Conservation (phyloP, 495 filamentous ascomycete species). For the Lophiotrema nucula region DNA sequence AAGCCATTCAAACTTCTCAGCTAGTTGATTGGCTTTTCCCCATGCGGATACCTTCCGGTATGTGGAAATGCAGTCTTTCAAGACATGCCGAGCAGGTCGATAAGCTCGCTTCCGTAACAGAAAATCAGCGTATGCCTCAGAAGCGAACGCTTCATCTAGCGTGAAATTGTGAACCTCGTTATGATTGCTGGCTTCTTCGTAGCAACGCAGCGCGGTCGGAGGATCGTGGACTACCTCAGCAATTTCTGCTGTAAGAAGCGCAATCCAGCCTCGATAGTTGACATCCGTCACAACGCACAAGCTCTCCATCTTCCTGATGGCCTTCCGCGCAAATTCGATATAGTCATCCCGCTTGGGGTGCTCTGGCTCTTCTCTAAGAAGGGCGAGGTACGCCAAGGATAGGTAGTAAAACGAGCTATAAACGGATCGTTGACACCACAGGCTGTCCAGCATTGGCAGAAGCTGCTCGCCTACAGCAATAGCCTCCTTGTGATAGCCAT, state of each 20-base stretch:
- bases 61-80: slow-evolving; percentile 70
- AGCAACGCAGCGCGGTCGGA: slow-evolving; percentile 59
- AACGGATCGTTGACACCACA: slow-evolving; percentile 73
- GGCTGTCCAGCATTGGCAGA: slow-evolving; percentile 53
- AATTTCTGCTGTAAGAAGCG: slow-evolving; percentile 70
- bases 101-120: slow-evolving; percentile 69
- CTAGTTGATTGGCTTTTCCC: slow-evolving; percentile 70
- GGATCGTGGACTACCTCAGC: slow-evolving; percentile 64
- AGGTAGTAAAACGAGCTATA: slow-evolving; percentile 68
- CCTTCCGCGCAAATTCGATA: slow-evolving; percentile 54
- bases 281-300: slow-evolving; percentile 67
- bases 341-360: slow-evolving; percentile 53
- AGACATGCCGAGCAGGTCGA: slow-evolving; percentile 66
- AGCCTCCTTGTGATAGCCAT: slow-evolving; percentile 69
- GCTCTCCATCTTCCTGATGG: slow-evolving; percentile 65
- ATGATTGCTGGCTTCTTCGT: slow-evolving; percentile 78
- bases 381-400: slow-evolving; percentile 62
- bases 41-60: slow-evolving; percentile 72
- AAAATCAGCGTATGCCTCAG: slow-evolving; percentile 75
- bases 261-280: slow-evolving; percentile 78
- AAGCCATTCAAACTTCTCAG: slow-evolving; percentile 68
- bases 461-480: slow-evolving; percentile 65
- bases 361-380: slow-evolving; percentile 56
- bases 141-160: slow-evolving; percentile 76
- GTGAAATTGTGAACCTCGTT: slow-evolving; percentile 72